Conservation (phyloP, 208 protist species). For the Acanthamoeba culbertsoni region DNA sequence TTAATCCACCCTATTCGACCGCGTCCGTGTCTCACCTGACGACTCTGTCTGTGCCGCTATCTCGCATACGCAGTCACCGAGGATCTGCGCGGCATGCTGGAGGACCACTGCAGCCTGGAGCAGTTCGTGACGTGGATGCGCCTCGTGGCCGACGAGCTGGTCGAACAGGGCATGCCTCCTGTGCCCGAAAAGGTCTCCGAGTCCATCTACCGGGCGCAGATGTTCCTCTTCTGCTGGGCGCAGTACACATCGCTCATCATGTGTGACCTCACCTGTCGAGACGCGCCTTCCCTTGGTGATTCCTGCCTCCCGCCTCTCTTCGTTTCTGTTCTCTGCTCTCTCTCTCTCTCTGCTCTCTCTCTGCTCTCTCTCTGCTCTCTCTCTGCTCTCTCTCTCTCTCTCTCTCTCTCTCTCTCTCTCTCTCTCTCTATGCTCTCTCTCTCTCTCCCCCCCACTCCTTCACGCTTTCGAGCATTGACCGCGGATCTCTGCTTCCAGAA, state of each 20-base stretch:
- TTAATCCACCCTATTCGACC: not conserved
- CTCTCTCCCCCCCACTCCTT: no score
- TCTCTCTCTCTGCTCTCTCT: no score
- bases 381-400: no score
- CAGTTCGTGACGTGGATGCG: slow-evolving; percentile 50
- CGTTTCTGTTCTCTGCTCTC: not conserved
- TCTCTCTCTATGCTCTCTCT: no score
- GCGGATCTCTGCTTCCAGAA: not conserved
- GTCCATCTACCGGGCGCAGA: not conserved
- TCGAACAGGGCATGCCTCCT: not conserved
- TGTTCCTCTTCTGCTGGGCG: slow-evolving; percentile 41
- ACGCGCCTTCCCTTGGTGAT: not conserved
- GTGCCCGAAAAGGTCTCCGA: not conserved
- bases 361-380: no score
- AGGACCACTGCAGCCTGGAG: not conserved
- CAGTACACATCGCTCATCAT: slow-evolving; percentile 58
- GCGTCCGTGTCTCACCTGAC: not conserved
- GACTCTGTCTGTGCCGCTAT: not conserved
- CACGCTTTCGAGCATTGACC: not conserved
- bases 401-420: no score
- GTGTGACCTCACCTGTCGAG: slow-evolving; percentile 45
- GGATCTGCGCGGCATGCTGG: slow-evolving; percentile 1
- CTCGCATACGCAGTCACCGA: not conserved
- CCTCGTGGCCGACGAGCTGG: slow-evolving; percentile 6
- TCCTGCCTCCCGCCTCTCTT: not conserved